A percentile compares a stretch with the other conserved stretches of the same genome.
Conservation (phyloP, 2,329 filamentous ascomycete species). For the Hawksworthiomyces lignivorus region DNA sequence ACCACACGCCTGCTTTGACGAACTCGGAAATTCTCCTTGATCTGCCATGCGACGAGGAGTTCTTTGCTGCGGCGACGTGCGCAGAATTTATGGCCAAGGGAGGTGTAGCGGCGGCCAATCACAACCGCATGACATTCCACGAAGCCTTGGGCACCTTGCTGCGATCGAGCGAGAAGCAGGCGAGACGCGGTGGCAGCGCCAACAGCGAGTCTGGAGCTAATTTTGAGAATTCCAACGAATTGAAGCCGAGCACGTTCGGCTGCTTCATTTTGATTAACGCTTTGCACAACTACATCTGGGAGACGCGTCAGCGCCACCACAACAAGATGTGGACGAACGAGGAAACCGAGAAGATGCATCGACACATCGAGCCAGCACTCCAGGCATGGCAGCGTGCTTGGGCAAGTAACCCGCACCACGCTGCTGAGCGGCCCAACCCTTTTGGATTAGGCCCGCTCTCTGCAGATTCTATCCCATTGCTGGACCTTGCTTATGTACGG, state of each 20-base stretch:
- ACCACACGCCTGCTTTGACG: slow-evolving; percentile 80
- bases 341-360: slow-evolving; percentile 93
- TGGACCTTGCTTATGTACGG: slow-evolving; percentile 87
- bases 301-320: slow-evolving; percentile 83
- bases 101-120: slow-evolving; percentile 59
- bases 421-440: slow-evolving; percentile 75
- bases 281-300: slow-evolving; percentile 97
- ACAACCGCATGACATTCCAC: slow-evolving; percentile 71
- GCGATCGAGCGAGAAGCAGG: slow-evolving; percentile 59
- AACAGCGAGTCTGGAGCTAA: slow-evolving; percentile 33
- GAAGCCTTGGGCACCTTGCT: slow-evolving; percentile 74
- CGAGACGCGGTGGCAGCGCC: slow-evolving; percentile 33
- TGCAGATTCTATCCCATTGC: slow-evolving; percentile 80
- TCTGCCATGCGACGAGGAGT: slow-evolving; percentile 85
- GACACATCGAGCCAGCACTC: slow-evolving; percentile 86
- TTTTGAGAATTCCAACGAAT: slow-evolving; percentile 48
- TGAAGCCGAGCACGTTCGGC: slow-evolving; percentile 83
- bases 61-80: slow-evolving; percentile 78
- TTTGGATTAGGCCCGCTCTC: slow-evolving; percentile 75
- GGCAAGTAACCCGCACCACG: slow-evolving; percentile 79
- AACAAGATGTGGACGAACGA: slow-evolving; percentile 83
- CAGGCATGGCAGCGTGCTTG: slow-evolving; percentile 92
- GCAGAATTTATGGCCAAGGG: slow-evolving; percentile 73
- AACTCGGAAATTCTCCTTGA: slow-evolving; percentile 91
- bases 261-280: slow-evolving; percentile 89